phyloP scores from a whole-genome alignment of 2,329 filamentous ascomycete genomes.

The Graphilbum ipis-grandicollis region DNA sequence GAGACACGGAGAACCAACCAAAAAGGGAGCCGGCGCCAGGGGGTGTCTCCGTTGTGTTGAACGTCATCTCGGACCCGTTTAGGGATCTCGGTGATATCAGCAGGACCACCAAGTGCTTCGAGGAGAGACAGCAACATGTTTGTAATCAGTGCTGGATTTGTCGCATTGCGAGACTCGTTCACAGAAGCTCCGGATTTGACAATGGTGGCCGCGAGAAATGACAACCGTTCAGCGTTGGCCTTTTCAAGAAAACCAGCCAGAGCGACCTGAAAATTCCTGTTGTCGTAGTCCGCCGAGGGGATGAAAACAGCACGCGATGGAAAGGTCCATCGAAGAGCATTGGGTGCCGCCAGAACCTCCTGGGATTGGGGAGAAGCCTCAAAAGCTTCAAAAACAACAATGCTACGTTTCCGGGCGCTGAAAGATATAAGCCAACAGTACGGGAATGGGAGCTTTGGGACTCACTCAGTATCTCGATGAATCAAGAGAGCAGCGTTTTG shows the following conservation, averaged over 20 bases:
- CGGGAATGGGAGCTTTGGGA: no score
- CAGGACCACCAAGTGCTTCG: slow-evolving; percentile 28
- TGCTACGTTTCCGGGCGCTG: neutral
- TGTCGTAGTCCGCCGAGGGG: slow-evolving; percentile 15
- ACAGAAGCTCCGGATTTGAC: slow-evolving; percentile 31
- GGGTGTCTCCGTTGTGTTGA: slow-evolving; percentile 25
- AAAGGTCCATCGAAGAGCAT: slow-evolving; percentile 40
- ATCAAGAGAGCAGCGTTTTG: slow-evolving; percentile 18
- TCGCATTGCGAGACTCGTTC: slow-evolving; percentile 39
- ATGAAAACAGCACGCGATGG: slow-evolving; percentile 35
- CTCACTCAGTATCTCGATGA: slow-evolving; percentile 11
- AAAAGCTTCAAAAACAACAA: slow-evolving; percentile 34
- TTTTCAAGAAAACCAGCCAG: slow-evolving; percentile 37
- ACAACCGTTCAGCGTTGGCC: slow-evolving; percentile 28
- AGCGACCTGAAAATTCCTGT: slow-evolving; percentile 23
- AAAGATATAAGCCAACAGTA: no score
- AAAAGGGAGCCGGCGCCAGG: slow-evolving; percentile 44
- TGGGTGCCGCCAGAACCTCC: slow-evolving; percentile 30
- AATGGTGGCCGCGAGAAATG: slow-evolving; percentile 24
- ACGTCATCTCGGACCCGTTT: slow-evolving; percentile 51
- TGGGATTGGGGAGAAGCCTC: slow-evolving; percentile 38
- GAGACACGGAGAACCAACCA: slow-evolving; percentile 47
- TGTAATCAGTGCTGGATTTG: slow-evolving; percentile 37
- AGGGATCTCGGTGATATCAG: slow-evolving; percentile 20
- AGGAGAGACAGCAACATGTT: slow-evolving; percentile 43